Evolutionary conservation across 2,329 filamentous ascomycete genomes (phyloP).

Genomic region (Phialophora chinensis): DNA sequence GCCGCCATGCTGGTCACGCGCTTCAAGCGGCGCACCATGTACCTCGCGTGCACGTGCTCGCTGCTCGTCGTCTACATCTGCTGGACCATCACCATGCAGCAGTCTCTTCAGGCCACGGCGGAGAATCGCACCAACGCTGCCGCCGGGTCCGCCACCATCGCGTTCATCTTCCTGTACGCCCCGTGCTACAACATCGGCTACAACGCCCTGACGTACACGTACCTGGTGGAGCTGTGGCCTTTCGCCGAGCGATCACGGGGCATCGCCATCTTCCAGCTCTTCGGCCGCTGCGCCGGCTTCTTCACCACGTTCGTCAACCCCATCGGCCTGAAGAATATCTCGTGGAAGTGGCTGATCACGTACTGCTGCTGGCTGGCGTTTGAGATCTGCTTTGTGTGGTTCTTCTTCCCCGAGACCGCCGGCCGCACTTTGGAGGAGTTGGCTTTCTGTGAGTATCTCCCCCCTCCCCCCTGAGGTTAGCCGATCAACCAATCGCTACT

Average conservation of each 20-base stretch:
- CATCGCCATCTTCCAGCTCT: constrained; percentile 64
- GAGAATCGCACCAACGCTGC: constrained; percentile 46
- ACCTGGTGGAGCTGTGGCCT: constrained; percentile 65
- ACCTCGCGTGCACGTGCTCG: constrained; percentile 56
- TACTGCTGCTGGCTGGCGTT: constrained; percentile 53
- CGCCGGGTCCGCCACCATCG: constrained; percentile 52
- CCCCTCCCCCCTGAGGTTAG: background rate
- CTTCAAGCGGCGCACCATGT: constrained; percentile 53
- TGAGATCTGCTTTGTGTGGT: constrained; percentile 52
- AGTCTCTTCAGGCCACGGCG: constrained; percentile 46
- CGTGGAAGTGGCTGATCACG: constrained; percentile 54
- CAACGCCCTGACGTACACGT: constrained; percentile 69
- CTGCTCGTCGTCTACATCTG: constrained; percentile 62
- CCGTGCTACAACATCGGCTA: constrained; percentile 53
- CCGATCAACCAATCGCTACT: background rate
- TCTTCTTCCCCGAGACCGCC: constrained; percentile 54
- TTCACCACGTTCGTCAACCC: constrained; percentile 58
- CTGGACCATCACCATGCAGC: constrained; percentile 60
- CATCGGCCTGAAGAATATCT: constrained; percentile 51
- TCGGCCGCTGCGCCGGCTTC: constrained; percentile 57
- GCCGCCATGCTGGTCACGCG: constrained; percentile 50
- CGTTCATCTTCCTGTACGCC: constrained; percentile 61
- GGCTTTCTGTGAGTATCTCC: constrained; percentile 46
- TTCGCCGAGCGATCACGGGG: constrained; percentile 64
- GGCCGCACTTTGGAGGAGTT: constrained; percentile 54